Conservation (phyloP, 192 early-diverging fungal species). For the Umbelopsis isabellina region DNA sequence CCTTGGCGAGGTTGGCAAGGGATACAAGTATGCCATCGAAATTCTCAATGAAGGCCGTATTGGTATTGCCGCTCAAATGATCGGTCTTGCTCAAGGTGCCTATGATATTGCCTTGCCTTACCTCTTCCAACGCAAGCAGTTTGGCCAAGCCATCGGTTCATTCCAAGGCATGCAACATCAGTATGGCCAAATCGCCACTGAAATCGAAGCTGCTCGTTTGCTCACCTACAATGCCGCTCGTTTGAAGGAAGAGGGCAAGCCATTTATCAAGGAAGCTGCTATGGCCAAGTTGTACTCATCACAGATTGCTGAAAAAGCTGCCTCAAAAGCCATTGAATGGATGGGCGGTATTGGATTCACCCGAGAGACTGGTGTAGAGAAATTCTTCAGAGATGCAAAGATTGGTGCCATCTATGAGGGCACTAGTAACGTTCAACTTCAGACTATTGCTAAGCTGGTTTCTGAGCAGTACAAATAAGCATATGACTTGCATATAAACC, state of each 20-base stretch:
- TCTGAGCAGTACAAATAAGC: constrained; percentile 40
- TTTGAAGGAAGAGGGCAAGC: constrained; percentile 89
- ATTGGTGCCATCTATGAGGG: constrained; percentile 97
- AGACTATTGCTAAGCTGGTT: constrained; percentile 79
- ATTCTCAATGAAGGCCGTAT: constrained; percentile 98
- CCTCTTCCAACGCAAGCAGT: constrained; percentile 95
- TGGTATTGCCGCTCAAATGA: constrained; percentile 98
- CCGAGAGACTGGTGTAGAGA: constrained; percentile 72
- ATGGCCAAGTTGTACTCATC: constrained; percentile 98
- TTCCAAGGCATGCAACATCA: constrained; percentile 80
- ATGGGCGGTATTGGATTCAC: constrained; percentile 98
- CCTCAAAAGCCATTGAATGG: constrained; percentile 94
- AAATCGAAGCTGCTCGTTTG: constrained; percentile 96
- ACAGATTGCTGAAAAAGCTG: constrained; percentile 88
- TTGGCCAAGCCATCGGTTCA: constrained; percentile 77
- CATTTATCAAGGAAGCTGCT: constrained; percentile 94
- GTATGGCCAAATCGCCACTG: constrained; percentile 78
- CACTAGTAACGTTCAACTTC: constrained; percentile 96
- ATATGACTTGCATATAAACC: background rate
- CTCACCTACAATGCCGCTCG: constrained; percentile 97
- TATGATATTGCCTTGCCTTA: constrained; percentile 89
- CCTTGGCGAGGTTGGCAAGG: constrained; percentile 92
- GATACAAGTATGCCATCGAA: constrained; percentile 98
- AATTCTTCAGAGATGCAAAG: constrained; percentile 96
- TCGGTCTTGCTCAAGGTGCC: constrained; percentile 94